Base-by-base conservation (phyloP, 441 rosid species). In the Jatropha multifida region DNA sequence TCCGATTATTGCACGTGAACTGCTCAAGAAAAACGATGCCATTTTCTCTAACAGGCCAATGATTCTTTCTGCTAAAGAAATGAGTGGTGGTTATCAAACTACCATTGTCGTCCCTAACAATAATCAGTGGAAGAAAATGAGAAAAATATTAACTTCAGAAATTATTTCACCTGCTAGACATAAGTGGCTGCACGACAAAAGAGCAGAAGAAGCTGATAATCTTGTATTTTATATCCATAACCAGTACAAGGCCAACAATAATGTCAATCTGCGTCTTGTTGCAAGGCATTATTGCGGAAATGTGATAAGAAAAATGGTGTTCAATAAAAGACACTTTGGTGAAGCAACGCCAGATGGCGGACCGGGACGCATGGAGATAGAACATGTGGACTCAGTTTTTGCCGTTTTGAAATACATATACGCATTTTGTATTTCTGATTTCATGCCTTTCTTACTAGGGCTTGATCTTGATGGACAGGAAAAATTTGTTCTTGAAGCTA, bases 91-190 rank as follows among this genome's bases (percentile, higher is more conserved):
- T 0, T 86, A 71, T 69, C 59, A 81, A 7, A 60, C 89, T 0
- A 52, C 84, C 0, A 79, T 73, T 4, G 59, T 84, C 4, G 68
- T 38, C 15, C 88, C 89, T 1, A 55, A 42, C 15, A 84, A 83
- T 0, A 84, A 80, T 6, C 88, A 85, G 14, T 90, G 86, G 88
- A 87, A 83, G 77, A 88, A 90, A 74, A 88, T 86, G 90, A 84
- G 83, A 79, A 86, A 70, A 74, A 78, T 87, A 5, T 14, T 90
- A 27, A 52, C 74, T 49, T 72, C 86, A 0, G 82, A 85, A 61
- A 66, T 90, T 15, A n/a, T 88, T 15, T 84, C 81, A 26, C 86
- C 87, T 0, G 77, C 83, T 12, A 86, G 68, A 32, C 88, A 82
- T 48, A 59, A 71, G 18, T 84, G 87, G 88, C 80, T 87, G 1